phyloP scores from a whole-genome alignment of 139 green algal genomes.

The Haematococcus sp. region DNA sequence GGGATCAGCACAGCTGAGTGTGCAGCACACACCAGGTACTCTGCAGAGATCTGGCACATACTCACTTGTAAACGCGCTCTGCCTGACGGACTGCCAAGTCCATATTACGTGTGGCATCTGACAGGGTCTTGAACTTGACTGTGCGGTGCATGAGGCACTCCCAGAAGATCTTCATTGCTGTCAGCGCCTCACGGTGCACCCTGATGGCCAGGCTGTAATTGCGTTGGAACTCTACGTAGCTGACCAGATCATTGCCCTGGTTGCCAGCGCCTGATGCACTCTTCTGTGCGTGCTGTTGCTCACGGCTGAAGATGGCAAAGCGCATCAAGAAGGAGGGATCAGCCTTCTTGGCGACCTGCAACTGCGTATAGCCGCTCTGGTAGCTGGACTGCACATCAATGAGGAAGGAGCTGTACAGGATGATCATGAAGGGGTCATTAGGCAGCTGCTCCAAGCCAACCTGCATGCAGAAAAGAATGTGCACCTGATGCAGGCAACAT shows the following conservation, averaged over 20 bases:
- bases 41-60: too few species aligned
- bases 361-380: slow-evolving; percentile 6
- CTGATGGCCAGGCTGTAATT: slow-evolving; percentile 30
- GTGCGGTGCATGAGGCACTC: slow-evolving; percentile 22
- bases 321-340: slow-evolving; percentile 22
- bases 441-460: slow-evolving; percentile 28
- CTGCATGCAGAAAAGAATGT: too few species aligned
- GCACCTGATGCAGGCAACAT: too few species aligned
- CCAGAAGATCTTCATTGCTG: slow-evolving; percentile 35
- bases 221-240: slow-evolving; percentile 52
- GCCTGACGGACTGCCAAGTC: slow-evolving; percentile 4
- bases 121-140: slow-evolving; percentile 29
- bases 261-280: not conserved
- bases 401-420: slow-evolving; percentile 44
- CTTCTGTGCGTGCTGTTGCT: slow-evolving; percentile 42
- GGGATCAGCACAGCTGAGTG: too few species aligned
- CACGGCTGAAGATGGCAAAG: slow-evolving; percentile 42
- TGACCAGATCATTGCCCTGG: slow-evolving; percentile 44
- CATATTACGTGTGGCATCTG: slow-evolving; percentile 11
- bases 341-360: slow-evolving; percentile 19
- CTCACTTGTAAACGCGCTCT: slow-evolving; percentile 3
- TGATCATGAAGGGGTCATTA: slow-evolving; percentile 33
- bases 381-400: slow-evolving; percentile 29
- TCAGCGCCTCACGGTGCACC: slow-evolving; percentile 31
- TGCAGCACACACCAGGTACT: too few species aligned